A percentile compares a stretch with the other conserved stretches of the same genome.
Evolutionary conservation across 2,329 filamentous ascomycete species (phyloP).

Genomic region (Monilinia fructicola): DNA sequence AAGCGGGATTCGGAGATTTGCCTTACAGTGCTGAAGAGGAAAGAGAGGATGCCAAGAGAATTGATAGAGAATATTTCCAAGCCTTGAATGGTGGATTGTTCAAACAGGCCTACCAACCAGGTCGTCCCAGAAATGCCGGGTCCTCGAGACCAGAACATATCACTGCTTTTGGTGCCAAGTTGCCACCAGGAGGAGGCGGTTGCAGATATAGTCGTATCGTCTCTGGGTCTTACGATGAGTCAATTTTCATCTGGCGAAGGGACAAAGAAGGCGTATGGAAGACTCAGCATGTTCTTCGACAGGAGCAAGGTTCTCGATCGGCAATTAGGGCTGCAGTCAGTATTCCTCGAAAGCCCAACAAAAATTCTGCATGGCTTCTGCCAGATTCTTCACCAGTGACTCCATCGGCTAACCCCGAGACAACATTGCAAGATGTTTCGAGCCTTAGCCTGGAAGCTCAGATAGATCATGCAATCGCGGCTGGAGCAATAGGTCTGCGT

Average conservation of each 20-base stretch:
- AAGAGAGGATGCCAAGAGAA: conserved; percentile 65
- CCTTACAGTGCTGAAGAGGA: conserved; percentile 78
- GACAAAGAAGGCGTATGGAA: conserved; percentile 84
- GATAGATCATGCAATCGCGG: conserved; percentile 54
- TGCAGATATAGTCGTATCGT: conserved; percentile 92
- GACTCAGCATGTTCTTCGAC: conserved; percentile 69
- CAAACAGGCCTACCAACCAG: conserved; percentile 38
- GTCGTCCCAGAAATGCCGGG: conserved; percentile 54
- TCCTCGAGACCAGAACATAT: conserved; percentile 75
- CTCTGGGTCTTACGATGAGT: conserved; percentile 94
- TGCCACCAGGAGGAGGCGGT: conserved; percentile 88
- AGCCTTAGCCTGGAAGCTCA: conserved; percentile 44
- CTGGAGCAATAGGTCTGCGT: conserved; percentile 48
- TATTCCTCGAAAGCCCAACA: conserved; percentile 11
- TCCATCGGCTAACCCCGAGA: not conserved
- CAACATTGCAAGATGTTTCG: not conserved
- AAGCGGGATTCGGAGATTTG: conserved; percentile 89
- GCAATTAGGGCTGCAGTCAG: conserved; percentile 39
- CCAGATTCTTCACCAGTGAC: not conserved
- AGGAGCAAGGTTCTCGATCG: conserved; percentile 65
- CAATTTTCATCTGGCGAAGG: conserved; percentile 90
- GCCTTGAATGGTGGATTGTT: conserved; percentile 51
- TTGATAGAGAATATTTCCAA: conserved; percentile 72
- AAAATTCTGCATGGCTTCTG: conserved; percentile 4
- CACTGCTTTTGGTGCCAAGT: conserved; percentile 75